Percentiles rank a stretch among this genome's conserved stretches.
Conservation (phyloP, 2,329 filamentous ascomycete species). For the Corynespora cassiicola region DNA sequence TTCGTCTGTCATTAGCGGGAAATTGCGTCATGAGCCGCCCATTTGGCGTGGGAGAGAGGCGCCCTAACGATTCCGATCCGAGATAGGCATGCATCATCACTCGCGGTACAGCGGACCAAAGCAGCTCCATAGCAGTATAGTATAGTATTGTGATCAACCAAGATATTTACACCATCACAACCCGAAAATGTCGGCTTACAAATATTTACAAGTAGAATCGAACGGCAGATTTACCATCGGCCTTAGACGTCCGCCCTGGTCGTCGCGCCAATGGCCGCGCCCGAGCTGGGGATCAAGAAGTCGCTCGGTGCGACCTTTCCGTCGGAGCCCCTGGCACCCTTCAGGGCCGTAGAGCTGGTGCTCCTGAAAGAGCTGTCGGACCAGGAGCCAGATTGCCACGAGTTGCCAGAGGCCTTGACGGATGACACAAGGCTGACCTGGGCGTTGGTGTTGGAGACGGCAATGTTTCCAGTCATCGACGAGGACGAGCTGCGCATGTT, state of each 20-base stretch:
- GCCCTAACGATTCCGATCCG: too few species aligned
- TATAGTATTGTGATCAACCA: too few species aligned
- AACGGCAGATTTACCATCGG: too few species aligned
- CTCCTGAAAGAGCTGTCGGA: conserved; percentile 49
- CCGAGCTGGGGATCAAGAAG: conserved; percentile 49
- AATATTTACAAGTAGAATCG: too few species aligned
- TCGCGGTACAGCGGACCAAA: too few species aligned
- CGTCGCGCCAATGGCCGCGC: conserved; percentile 49
- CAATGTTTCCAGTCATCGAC: conserved; percentile 49
- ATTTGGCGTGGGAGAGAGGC: too few species aligned
- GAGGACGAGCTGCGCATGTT: conserved; percentile 44
- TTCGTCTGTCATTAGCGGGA: too few species aligned
- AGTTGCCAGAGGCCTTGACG: conserved; percentile 46
- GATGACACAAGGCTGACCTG: conserved; percentile 19
- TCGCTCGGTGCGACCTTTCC: conserved; percentile 50
- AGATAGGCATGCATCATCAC: too few species aligned
- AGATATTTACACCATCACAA: too few species aligned
- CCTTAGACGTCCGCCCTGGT: conserved; percentile 29
- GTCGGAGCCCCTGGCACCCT: conserved; percentile 44
- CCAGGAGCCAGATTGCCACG: conserved; percentile 52
- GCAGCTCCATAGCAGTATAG: too few species aligned
- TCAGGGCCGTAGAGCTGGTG: conserved; percentile 38
- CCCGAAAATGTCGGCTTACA: too few species aligned
- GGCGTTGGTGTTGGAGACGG: conserved; percentile 36
- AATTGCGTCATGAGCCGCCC: too few species aligned